Conservation (phyloP, 2,329 filamentous ascomycete species). For the Ophiostoma ips region DNA sequence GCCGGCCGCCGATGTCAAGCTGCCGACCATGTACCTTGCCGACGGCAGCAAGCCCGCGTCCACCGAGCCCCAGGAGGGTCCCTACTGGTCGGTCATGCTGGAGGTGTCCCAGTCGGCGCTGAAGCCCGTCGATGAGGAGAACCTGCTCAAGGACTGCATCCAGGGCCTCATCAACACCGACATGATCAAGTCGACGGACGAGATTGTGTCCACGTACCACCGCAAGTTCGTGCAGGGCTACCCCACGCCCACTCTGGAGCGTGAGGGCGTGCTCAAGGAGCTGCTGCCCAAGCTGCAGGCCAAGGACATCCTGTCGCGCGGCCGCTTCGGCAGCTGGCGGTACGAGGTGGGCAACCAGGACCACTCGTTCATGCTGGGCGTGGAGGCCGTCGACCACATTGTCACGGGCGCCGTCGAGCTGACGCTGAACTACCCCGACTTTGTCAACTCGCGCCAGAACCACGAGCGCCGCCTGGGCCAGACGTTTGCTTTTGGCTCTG, state of each 20-base stretch:
- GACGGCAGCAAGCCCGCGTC: slow-evolving; percentile 70
- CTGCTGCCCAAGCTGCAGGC: slow-evolving; percentile 85
- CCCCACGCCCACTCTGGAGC: slow-evolving; percentile 86
- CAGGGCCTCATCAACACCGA: slow-evolving; percentile 96
- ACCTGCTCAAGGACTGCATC: slow-evolving; percentile 78
- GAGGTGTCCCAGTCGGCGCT: slow-evolving; percentile 91
- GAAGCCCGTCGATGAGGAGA: slow-evolving; percentile 85
- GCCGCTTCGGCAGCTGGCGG: slow-evolving; percentile 94
- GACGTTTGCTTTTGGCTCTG: slow-evolving; percentile 26
- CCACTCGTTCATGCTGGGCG: slow-evolving; percentile 94
- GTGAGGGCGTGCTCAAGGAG: slow-evolving; percentile 85
- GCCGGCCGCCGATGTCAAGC: slow-evolving; percentile 66
- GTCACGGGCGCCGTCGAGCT: slow-evolving; percentile 80
- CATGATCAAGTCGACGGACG: slow-evolving; percentile 80
- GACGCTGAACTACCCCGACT: slow-evolving; percentile 92
- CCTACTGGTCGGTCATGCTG: slow-evolving; percentile 99
- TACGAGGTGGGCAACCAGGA: slow-evolving; percentile 96
- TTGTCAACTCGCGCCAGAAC: slow-evolving; percentile 71
- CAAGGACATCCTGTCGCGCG: slow-evolving; percentile 85
- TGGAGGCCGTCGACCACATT: slow-evolving; percentile 84
- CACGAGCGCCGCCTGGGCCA: slow-evolving; percentile 47
- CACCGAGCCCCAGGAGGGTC: slow-evolving; percentile 64
- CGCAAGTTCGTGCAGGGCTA: slow-evolving; percentile 97
- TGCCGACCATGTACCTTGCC: slow-evolving; percentile 73
- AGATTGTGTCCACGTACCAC: slow-evolving; percentile 97